Base-by-base conservation (phyloP, 768 basidiomycete genomes). In the Macrolepiota fuliginosa region DNA sequence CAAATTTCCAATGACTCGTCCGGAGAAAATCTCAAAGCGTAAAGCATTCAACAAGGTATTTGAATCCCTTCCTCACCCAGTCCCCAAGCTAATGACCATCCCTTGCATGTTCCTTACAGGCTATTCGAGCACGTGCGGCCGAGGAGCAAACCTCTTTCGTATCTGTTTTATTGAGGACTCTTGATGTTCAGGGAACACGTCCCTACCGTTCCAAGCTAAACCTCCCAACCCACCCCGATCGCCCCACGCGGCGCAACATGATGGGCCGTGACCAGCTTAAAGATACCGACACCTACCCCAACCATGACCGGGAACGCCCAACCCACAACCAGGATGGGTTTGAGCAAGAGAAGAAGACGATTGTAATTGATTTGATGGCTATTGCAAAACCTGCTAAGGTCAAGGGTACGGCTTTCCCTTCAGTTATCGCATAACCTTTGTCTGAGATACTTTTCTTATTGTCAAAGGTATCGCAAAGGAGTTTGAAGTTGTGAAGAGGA, bases 41-140 rank as follows among this genome's bases (percentile, higher is more conserved):
- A 61, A 61, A 35, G 59, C 59, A n/a, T 61, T 61, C 32, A 61
- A 54, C 40, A 61, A 61, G 40, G 58, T 60, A 49, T 36, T 27
- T 7, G 9, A 56, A 22, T 12, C 22, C 17, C 19, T 35, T 13
- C 19, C 29, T 15, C 10, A 22, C 27, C 29, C 19, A 15, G 17
- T 32, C 40, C 9, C 13, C 42, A 42, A 3, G 5, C 10, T 22
- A 12, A 19, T 27, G 13, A 19, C n/a, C n/a, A n/a, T n/a, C n/a
- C n/a, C n/a, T n/a, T 35, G 2, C 15, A 11, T 7, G 6, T 13
- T 22, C 12, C 22, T 12, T 37, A 36, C 29, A 58, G 59, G 59
- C 51, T 29, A n/a, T 61, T 25, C 51, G 59, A 29, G 59, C 59
- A 45, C 59, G 51, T 17, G 59, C 59, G 27, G 59, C 52, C 11